Evolutionary conservation across 805 yeast genomes (phyloP).

Genomic region (Lipomyces sp.): DNA sequence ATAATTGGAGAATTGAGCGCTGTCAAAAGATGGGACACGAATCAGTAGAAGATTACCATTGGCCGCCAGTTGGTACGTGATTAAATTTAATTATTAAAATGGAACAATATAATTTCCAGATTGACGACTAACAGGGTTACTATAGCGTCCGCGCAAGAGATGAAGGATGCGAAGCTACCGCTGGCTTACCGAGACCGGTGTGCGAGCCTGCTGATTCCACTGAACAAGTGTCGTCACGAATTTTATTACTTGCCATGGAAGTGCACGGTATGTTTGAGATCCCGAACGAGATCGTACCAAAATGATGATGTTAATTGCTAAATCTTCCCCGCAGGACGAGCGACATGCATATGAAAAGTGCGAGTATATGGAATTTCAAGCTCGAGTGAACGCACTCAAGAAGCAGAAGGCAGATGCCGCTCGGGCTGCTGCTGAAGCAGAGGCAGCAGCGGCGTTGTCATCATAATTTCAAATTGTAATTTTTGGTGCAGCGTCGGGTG

Average conservation of each 20-base stretch:
- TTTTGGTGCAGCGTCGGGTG: background rate
- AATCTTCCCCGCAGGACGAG: conserved; percentile 53
- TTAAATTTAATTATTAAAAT: background rate
- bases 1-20: background rate
- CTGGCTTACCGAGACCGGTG: conserved; percentile 83
- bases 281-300: background rate
- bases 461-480: background rate
- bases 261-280: conserved; percentile 48
- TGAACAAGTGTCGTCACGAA: conserved; percentile 65
- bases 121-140: background rate
- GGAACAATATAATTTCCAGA: background rate
- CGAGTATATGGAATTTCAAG: conserved; percentile 76
- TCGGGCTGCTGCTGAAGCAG: conserved; percentile 24
- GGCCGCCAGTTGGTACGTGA: conserved; percentile 33
- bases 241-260: conserved; percentile 67
- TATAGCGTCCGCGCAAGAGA: conserved; percentile 77
- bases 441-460: conserved; percentile 22
- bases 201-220: conserved; percentile 65
- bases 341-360: conserved; percentile 86
- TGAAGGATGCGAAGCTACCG: conserved; percentile 79
- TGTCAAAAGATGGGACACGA: conserved; percentile 28
- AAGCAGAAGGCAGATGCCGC: conserved; percentile 51
- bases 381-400: conserved; percentile 76
- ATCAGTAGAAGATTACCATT: conserved; percentile 30
- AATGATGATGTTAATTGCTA: background rate